Conservation (phyloP, 169 alveolate genomes). For the Perkinsus marinus region DNA sequence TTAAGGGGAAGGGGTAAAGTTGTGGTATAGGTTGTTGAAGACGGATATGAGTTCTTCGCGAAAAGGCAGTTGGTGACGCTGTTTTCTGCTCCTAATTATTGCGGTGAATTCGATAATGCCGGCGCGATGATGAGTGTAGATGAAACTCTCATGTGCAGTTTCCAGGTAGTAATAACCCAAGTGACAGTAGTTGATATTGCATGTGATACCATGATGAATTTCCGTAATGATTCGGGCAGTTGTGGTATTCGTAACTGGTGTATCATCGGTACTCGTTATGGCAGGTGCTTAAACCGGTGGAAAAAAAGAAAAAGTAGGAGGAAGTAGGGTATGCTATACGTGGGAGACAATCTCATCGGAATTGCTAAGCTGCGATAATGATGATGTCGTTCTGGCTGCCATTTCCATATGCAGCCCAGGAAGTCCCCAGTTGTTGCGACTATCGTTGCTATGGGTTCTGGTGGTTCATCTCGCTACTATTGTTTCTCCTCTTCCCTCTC, state of each 20-base stretch:
- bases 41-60: conserved; percentile 98
- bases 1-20: too few relatives aligned
- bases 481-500: not conserved
- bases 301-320: not conserved
- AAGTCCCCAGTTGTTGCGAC: too few relatives aligned
- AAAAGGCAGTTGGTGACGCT: conserved; percentile 94
- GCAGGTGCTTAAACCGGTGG: not conserved
- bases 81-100: conserved; percentile 97
- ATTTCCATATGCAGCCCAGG: too few relatives aligned
- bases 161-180: conserved; percentile 64
- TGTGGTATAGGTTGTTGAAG: conserved; percentile 83
- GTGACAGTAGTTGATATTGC: too few relatives aligned
- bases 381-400: too few relatives aligned
- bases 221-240: too few relatives aligned
- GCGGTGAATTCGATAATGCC: conserved; percentile 98
- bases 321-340: not conserved
- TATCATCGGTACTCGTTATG: too few relatives aligned
- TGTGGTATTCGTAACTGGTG: not conserved
- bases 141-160: conserved; percentile 86
- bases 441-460: too few relatives aligned
- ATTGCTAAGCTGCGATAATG: too few relatives aligned
- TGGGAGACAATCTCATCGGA: too few relatives aligned
- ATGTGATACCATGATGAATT: too few relatives aligned
- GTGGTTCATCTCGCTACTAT: not conserved
- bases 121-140: conserved; percentile 97